A percentile compares a stretch with the other conserved stretches of the same genome.
Evolutionary conservation across 345 rosid species (phyloP).

Genomic region (Carallia brachiata): DNA sequence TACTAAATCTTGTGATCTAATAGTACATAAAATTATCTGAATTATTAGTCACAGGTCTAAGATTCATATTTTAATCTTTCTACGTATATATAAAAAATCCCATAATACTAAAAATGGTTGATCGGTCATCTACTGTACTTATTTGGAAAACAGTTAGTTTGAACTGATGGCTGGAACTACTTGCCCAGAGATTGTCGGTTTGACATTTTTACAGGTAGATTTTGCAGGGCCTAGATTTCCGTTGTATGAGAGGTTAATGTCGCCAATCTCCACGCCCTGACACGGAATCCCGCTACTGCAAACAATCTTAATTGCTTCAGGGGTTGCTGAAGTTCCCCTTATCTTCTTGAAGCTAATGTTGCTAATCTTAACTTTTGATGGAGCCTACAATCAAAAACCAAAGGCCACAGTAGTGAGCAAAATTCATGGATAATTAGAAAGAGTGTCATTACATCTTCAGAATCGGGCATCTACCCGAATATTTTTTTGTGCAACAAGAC

Average conservation of each 20-base stretch:
- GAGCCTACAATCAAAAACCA: slow-evolving; percentile 9
- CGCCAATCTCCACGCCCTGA: slow-evolving; percentile 34
- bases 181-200: slow-evolving; percentile 32
- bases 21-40: too few relatives aligned
- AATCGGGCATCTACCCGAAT: too few relatives aligned
- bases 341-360: slow-evolving; percentile 48
- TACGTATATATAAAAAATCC: too few relatives aligned
- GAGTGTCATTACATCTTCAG: too few relatives aligned
- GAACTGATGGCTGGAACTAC: slow-evolving; percentile 15
- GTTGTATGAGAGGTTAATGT: slow-evolving; percentile 35
- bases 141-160: too few relatives aligned
- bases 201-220: slow-evolving; percentile 41
- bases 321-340: slow-evolving; percentile 44
- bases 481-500: too few relatives aligned
- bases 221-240: slow-evolving; percentile 34
- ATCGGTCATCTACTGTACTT: too few relatives aligned
- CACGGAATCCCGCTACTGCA: slow-evolving; percentile 51
- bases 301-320: slow-evolving; percentile 36
- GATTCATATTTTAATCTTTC: too few relatives aligned
- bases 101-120: too few relatives aligned
- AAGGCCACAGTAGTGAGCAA: background rate
- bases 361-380: slow-evolving; percentile 44
- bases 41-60: too few relatives aligned
- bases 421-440: background rate
- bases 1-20: too few relatives aligned